These are phyloP conservation scores for Tulasnella sp. DNA, from an alignment of 768 basidiomycete species.

Conservation along the genomic window DNA sequence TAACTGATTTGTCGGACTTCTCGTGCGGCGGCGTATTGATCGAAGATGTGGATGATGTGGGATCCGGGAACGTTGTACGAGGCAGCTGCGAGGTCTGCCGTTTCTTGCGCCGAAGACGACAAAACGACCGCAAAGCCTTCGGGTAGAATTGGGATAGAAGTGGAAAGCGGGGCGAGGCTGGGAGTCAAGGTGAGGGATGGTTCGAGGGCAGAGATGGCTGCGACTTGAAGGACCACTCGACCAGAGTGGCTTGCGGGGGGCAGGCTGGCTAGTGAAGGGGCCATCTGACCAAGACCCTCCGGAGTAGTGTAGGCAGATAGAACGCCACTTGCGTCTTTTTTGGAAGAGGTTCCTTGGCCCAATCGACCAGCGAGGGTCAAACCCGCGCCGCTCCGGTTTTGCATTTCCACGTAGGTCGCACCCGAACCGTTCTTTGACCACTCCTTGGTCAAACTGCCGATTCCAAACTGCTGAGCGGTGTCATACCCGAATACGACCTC, in stretches of 20 bases:
- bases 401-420: slow-evolving; percentile 46
- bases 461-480: slow-evolving; percentile 74
- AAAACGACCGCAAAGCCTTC: slow-evolving; percentile 64
- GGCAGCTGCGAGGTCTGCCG: slow-evolving; percentile 64
- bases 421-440: slow-evolving; percentile 43
- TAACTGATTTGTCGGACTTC: slow-evolving; percentile 56
- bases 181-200: slow-evolving; percentile 58
- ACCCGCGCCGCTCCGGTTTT: slow-evolving; percentile 81
- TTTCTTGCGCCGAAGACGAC: slow-evolving; percentile 69
- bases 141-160: slow-evolving; percentile 52
- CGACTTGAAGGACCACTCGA: slow-evolving; percentile 76
- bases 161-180: slow-evolving; percentile 61
- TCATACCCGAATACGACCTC: slow-evolving; percentile 76
- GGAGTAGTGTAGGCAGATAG: slow-evolving; percentile 79
- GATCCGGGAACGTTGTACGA: slow-evolving; percentile 59
- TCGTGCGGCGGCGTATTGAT: slow-evolving; percentile 71
- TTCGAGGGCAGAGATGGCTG: slow-evolving; percentile 59
- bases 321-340: slow-evolving; percentile 45
- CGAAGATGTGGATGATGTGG: slow-evolving; percentile 85
- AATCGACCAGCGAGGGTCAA: slow-evolving; percentile 68
- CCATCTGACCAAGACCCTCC: slow-evolving; percentile 74
- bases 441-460: slow-evolving; percentile 62
- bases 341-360: slow-evolving; percentile 61
- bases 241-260: slow-evolving; percentile 54
- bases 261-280: slow-evolving; percentile 64